Conservation (phyloP, 1,284 basidiomycete genomes). For the Cronartium quercuum region DNA sequence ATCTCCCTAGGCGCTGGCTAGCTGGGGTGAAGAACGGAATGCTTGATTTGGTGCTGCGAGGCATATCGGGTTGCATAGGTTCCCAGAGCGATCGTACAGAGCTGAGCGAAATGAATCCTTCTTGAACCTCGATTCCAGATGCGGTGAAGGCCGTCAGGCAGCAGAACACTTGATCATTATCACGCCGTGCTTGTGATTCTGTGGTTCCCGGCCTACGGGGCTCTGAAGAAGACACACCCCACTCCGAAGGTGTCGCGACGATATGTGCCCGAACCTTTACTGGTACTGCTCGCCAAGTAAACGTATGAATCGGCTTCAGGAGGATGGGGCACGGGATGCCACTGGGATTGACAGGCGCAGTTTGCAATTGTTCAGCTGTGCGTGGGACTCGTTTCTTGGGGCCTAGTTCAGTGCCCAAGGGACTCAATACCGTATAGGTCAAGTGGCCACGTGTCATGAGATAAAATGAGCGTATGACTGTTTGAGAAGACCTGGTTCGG, state of each 20-base stretch:
- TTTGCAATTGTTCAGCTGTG: background rate
- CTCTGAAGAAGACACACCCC: background rate
- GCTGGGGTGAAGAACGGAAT: constrained; percentile 20
- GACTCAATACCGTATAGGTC: constrained; percentile 17
- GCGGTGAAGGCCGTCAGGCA: constrained; percentile 31
- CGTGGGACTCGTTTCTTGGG: background rate
- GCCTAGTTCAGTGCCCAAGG: constrained; percentile 16
- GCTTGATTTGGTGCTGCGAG: background rate
- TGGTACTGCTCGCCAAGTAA: constrained; percentile 29
- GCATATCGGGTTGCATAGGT: background rate
- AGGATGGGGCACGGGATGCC: constrained; percentile 8
- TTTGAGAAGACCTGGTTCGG: background rate
- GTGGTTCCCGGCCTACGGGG: background rate
- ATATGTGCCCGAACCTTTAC: constrained; percentile 16
- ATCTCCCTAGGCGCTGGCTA: background rate
- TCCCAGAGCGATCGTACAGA: constrained; percentile 13
- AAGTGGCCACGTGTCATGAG: constrained; percentile 33
- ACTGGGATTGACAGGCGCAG: background rate
- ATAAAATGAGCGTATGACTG: constrained; percentile 7
- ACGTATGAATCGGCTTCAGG: constrained; percentile 28
- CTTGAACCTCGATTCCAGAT: constrained; percentile 26
- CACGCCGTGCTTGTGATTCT: background rate
- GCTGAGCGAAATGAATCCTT: constrained; percentile 30
- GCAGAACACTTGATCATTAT: constrained; percentile 25
- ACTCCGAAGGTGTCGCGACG: constrained; percentile 7